Base-by-base conservation (phyloP, 1,284 basidiomycete species). In the Heliocybe sulcata region DNA sequence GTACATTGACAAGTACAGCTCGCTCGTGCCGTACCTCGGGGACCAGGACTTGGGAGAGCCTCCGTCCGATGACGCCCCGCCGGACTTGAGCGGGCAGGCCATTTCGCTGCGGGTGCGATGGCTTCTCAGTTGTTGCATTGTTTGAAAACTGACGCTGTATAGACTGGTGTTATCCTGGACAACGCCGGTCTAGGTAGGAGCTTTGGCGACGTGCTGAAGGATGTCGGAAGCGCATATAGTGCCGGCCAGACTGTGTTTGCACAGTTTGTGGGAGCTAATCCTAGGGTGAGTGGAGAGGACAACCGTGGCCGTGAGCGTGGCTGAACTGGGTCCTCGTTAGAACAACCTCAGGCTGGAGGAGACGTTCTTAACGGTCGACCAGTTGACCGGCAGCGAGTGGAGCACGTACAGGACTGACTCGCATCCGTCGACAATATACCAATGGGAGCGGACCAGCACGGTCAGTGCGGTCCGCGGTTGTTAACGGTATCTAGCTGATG, bases 261-360 rank as follows among this genome's bases (percentile, higher is more conserved):
- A 4, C 71, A 77, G 51, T 92, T 92, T 58, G 82, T 89, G 50
- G 88, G 85, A 57, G 90, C 88, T 38, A 89, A 90, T 67, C 90
- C 90, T 0, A 77, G 90, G 67, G 87, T 88, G 58, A 60, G 80
- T 55, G 23, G 23, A 12, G 19, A 20, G 29, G n/a, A 38, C 19
- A 19, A n/a, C 26, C 51, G 22, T 48, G 20, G n/a, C 8, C 50
- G 22, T 42, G 29, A 48, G 11, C 25, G 48, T 29, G 16, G 50
- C 49, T 33, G 47, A 35, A 2, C 22, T 49, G 14, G 45, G 2
- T 26, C 49, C 54, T 25, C 29, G n/a, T 1, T 60, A 90, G 86
- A 92, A 92, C 65, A 89, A 92, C 64, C 76, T 91, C 26, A 79
- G 82, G 16, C 74, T 92, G 10, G 89, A 91, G 63, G 75, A 74